Conservation (phyloP, 176 grass and related monocot genomes). For the Avena eriantha region DNA sequence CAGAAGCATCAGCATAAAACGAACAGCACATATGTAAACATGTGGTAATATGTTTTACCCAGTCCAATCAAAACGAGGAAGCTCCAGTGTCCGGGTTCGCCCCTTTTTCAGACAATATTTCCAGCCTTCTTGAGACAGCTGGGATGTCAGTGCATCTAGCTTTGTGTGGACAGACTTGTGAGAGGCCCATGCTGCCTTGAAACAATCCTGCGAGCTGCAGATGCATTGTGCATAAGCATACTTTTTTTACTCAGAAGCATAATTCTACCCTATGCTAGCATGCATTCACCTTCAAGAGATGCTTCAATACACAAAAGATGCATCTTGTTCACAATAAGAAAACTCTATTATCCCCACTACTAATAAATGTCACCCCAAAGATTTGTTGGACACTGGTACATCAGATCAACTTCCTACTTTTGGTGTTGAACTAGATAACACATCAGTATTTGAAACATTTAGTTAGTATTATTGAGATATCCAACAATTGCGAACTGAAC, state of each 20-base stretch:
- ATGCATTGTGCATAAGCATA: conserved; percentile 17
- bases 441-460: background rate
- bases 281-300: conserved; percentile 12
- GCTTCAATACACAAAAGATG: background rate
- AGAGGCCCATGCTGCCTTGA: conserved; percentile 83
- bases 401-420: background rate
- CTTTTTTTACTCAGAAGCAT: conserved; percentile 16
- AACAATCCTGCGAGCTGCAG: conserved; percentile 88
- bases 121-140: conserved; percentile 72
- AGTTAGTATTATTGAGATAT: background rate
- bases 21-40: conserved; percentile 22
- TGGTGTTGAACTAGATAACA: background rate
- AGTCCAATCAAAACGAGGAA: conserved; percentile 89
- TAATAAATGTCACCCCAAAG: background rate
- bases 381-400: background rate
- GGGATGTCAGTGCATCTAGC: conserved; percentile 47
- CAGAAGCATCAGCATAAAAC: background rate
- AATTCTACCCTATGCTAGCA: background rate
- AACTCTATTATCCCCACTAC: background rate
- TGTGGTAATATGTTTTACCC: conserved; percentile 58
- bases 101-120: conserved; percentile 88
- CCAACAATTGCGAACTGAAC: background rate
- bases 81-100: conserved; percentile 53
- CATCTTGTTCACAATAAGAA: conserved; percentile 14
- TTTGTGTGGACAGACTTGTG: conserved; percentile 89